These are phyloP conservation scores for Populus euphratica DNA, from an alignment of 345 rosid species.

Conservation along the genomic window DNA sequence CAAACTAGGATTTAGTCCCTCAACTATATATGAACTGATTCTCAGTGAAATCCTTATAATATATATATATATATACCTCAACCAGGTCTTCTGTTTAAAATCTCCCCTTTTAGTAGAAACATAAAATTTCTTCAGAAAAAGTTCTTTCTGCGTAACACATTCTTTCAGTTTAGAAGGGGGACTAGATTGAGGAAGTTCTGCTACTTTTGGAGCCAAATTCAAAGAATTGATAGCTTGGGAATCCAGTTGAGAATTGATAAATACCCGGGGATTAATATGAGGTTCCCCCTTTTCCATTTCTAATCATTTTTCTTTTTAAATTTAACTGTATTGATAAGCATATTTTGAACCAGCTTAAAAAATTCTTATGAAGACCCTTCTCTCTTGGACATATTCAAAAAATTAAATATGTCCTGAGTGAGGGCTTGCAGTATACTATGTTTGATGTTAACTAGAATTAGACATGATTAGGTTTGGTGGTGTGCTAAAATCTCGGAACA, in stretches of 20 bases:
- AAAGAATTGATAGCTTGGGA: not conserved
- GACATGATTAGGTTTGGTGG: no score
- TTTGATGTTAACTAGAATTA: no score
- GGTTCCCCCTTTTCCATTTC: no score
- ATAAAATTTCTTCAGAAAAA: not conserved
- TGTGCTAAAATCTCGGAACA: no score
- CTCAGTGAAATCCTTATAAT: not conserved
- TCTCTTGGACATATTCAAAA: rapidly evolving
- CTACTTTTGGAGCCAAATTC: not conserved
- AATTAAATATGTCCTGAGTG: rapidly evolving
- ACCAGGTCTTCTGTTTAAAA: not conserved
- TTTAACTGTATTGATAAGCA: no score
- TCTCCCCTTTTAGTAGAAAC: not conserved
- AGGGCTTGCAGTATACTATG: rapidly evolving
- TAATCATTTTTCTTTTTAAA: no score
- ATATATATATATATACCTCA: no score
- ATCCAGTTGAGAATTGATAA: not conserved
- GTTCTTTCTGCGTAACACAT: no score
- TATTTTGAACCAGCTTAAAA: no score
- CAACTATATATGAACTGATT: not conserved
- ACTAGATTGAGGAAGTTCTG: not conserved
- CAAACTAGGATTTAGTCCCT: not conserved
- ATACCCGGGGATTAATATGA: no score
- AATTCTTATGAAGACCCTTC: no score
- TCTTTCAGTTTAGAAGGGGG: not conserved